Base-by-base conservation (phyloP, 2,329 filamentous ascomycete genomes). In the Ophiocordyceps camponoti-floridani region DNA sequence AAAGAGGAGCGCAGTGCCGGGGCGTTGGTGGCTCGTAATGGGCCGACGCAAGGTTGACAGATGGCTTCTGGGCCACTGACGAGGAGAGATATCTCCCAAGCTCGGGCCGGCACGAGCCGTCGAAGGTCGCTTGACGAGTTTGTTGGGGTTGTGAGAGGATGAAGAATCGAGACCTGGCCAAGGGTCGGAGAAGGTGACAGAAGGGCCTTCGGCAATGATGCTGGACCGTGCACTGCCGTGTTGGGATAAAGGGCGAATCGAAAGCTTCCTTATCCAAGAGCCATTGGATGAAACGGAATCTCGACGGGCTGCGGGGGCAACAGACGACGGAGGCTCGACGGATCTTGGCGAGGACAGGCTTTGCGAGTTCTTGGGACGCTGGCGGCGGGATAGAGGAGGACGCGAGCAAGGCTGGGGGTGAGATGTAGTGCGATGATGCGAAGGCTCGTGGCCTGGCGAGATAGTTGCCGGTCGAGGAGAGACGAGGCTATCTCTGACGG, bases 11-110 rank as follows among this genome's bases (percentile, higher is more conserved):
- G 85, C 63, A 1, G 80, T 84, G 31, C 76, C 77, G 41, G 80
- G 82, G 53, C 84, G 72, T 57, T 88, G 82, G 55, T 87, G 82
- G 58, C 83, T 87, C 16, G 84, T 88, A 41, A 82, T 82, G 44
- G 84, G 84, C 52, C 83, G 69, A 47, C 80, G 76, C 47, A 88
- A 69, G 19, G 73, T 77, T 2, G 77, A 72, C 48, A 82, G 66
- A 53, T 81, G 75, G 42, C 77, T 72, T 50, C 65, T 75, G 30
- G 77, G 69, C 49, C 70, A 66, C 47, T 66, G 68, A 47, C 67
- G 64, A 28, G 62, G 56, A 30, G 64, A 50, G 40, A 64, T 56
- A 6, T 68, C 62, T 42, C 66, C 37, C 23, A 35, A 57, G 48
- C 63, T 62, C 44, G 64, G 62, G 44, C 65, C 56, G 44, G 63